Percentiles rank a stretch among this genome's conserved stretches.
Conservation (phyloP, 2,329 filamentous ascomycete species). For the Phoma sp. region DNA sequence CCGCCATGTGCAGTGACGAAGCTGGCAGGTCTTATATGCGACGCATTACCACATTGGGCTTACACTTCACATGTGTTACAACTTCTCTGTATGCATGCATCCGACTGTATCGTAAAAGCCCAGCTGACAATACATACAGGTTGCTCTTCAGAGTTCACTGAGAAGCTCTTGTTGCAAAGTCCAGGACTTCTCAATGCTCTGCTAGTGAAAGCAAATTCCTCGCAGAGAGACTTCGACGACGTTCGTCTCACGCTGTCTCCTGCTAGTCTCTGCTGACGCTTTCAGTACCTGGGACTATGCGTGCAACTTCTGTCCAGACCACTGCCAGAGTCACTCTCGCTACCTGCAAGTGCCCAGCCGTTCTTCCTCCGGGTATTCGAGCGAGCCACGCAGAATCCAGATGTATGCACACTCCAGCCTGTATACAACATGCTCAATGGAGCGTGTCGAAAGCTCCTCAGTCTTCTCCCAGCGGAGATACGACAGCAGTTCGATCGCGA, state of each 20-base stretch:
- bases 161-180: constrained; percentile 39
- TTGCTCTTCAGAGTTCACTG: constrained; percentile 40
- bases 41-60: constrained; percentile 60
- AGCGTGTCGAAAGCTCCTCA: constrained; percentile 42
- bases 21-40: constrained; percentile 54
- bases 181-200: constrained; percentile 43
- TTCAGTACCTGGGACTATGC: constrained; percentile 40
- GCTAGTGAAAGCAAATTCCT: constrained; percentile 42
- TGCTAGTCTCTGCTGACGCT: not conserved
- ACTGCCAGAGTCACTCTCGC: constrained; percentile 36
- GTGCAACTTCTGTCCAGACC: constrained; percentile 43
- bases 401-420: constrained; percentile 33
- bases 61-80: constrained; percentile 60
- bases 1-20: constrained; percentile 59
- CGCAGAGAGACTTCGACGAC: constrained; percentile 39
- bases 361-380: constrained; percentile 47
- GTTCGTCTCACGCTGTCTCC: constrained; percentile 23
- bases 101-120: constrained; percentile 11
- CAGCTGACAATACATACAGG: constrained; percentile 23
- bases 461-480: constrained; percentile 29
- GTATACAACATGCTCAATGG: constrained; percentile 47
- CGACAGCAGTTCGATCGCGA: constrained; percentile 37
- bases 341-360: constrained; percentile 43
- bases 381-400: constrained; percentile 31
- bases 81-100: constrained; percentile 53